phyloP scores from a whole-genome alignment of 2,329 filamentous ascomycete genomes.

The Trichoderma citrinoviride region DNA sequence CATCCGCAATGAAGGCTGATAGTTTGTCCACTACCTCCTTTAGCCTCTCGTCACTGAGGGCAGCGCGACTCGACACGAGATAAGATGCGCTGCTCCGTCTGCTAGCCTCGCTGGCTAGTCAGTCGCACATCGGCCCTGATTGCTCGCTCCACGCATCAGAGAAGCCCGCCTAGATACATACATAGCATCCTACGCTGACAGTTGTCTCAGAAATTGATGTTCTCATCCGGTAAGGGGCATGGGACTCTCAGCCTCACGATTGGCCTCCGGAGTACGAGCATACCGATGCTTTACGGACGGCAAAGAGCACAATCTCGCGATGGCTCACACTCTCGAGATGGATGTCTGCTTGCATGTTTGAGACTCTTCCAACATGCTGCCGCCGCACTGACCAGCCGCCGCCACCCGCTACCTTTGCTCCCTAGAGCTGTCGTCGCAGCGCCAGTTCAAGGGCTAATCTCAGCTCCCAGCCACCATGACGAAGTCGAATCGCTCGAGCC shows the following conservation, averaged over 20 bases:
- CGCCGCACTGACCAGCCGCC: neutral
- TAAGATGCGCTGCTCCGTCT: neutral
- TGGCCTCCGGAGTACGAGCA: no score
- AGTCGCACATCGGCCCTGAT: neutral
- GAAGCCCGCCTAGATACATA: no score
- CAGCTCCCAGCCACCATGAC: neutral
- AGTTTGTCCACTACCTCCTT: neutral
- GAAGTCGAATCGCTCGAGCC: neutral
- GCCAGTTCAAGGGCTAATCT: neutral
- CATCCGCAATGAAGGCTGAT: neutral
- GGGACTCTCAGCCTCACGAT: neutral
- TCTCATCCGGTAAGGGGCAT: neutral
- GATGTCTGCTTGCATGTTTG: no score
- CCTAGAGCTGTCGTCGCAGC: neutral
- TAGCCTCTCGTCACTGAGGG: neutral
- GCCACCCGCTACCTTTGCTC: neutral
- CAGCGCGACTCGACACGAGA: neutral
- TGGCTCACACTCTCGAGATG: neutral
- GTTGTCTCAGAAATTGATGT: constrained; percentile 3
- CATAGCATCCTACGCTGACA: neutral
- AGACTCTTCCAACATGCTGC: neutral
- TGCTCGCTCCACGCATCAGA: constrained; percentile 12
- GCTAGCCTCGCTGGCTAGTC: constrained; percentile 1
- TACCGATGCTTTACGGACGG: neutral
- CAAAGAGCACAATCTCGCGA: neutral